phyloP scores from a whole-genome alignment of 257 asterid species.

The Gentiana macrophylla region DNA sequence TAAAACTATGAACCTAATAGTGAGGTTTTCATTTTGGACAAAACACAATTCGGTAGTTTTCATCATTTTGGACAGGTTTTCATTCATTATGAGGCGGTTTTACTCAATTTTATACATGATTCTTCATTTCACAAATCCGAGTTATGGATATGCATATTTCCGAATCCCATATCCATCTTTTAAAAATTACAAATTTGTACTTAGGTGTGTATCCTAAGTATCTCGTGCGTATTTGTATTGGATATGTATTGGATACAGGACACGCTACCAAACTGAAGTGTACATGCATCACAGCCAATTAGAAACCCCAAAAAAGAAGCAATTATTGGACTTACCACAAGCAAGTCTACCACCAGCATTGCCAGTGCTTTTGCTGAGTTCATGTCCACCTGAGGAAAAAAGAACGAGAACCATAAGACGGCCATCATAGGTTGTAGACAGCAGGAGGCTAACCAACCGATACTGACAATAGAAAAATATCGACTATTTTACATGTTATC shows the following conservation, averaged over 20 bases:
- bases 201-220: slow-evolving; percentile 20
- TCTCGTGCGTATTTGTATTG: slow-evolving; percentile 90
- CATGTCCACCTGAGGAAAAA: slow-evolving; percentile 72
- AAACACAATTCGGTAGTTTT: too few species aligned
- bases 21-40: too few species aligned
- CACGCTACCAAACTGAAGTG: too few species aligned
- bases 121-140: too few species aligned
- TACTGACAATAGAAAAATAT: background rate
- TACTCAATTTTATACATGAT: too few species aligned
- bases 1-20: too few species aligned
- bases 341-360: slow-evolving; percentile 98
- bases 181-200: too few species aligned
- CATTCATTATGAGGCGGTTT: too few species aligned
- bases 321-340: slow-evolving; percentile 47
- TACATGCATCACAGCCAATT: background rate
- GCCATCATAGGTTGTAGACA: background rate
- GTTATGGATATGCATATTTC: too few species aligned
- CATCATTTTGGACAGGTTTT: too few species aligned
- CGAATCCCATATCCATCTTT: too few species aligned
- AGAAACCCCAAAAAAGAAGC: background rate
- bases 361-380: slow-evolving; percentile 90
- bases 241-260: slow-evolving; percentile 26
- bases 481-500: background rate
- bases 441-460: too few species aligned
- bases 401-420: slow-evolving; percentile 1